Evolutionary conservation across 352 stramenopile genomes (phyloP).

Genomic region (Phytophthora pinifolia): DNA sequence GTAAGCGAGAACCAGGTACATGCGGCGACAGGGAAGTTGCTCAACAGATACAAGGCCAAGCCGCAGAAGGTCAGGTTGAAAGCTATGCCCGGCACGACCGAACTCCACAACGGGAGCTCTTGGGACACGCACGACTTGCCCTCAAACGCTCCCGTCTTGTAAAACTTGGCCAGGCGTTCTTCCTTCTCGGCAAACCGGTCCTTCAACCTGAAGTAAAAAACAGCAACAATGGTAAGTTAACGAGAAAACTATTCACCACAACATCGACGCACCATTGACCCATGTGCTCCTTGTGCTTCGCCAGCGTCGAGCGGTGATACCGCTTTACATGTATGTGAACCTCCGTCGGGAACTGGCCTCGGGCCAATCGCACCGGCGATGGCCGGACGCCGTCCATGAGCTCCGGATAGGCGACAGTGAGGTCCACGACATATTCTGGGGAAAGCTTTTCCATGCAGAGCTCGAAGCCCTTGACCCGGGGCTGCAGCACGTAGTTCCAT

Average conservation of each 20-base stretch:
- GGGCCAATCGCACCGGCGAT: constrained; percentile 64
- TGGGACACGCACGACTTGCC: constrained; percentile 39
- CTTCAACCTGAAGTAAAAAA: constrained; percentile 44
- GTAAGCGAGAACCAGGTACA: constrained; percentile 46
- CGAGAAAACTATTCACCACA: background rate
- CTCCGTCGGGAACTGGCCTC: constrained; percentile 65
- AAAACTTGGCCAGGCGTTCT: constrained; percentile 62
- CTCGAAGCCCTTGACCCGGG: constrained; percentile 66
- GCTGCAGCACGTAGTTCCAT: constrained; percentile 74
- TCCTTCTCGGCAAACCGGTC: constrained; percentile 74
- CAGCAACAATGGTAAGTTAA: background rate
- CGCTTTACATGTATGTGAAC: constrained; percentile 76
- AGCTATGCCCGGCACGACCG: constrained; percentile 30
- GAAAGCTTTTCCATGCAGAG: constrained; percentile 66
- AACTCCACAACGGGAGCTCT: constrained; percentile 30
- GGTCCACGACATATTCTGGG: constrained; percentile 67
- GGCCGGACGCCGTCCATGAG: constrained; percentile 65
- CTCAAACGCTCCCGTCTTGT: constrained; percentile 51
- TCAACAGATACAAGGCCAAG: constrained; percentile 31
- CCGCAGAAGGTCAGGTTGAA: constrained; percentile 48
- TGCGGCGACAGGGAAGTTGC: constrained; percentile 34
- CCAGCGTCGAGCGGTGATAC: constrained; percentile 47
- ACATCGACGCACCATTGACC: constrained; percentile 39
- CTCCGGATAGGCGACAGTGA: constrained; percentile 79
- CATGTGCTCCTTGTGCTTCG: constrained; percentile 50